A percentile compares a stretch with the other conserved stretches of the same genome.
Evolutionary conservation across 495 filamentous ascomycete genomes (phyloP).

Genomic region (Aspergillus conjunctus): DNA sequence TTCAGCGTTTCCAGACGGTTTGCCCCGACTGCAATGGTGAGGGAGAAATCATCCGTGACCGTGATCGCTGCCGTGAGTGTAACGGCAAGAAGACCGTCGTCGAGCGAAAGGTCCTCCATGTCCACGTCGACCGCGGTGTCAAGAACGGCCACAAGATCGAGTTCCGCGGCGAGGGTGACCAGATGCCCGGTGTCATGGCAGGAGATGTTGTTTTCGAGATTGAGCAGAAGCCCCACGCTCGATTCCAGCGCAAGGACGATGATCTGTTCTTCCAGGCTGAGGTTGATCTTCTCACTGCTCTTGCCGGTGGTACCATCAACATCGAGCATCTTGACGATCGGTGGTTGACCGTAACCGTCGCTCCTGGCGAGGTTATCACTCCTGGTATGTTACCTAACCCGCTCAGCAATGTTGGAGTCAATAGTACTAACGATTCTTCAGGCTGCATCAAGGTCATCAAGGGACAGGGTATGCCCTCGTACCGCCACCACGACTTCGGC

Average conservation of each 20-base stretch:
- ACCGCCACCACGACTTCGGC: constrained; percentile 91
- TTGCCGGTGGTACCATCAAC: constrained; percentile 84
- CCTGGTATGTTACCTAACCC: constrained; percentile 67
- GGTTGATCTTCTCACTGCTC: constrained; percentile 92
- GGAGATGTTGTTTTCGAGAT: constrained; percentile 98
- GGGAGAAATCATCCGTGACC: constrained; percentile 92
- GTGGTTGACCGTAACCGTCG: constrained; percentile 89
- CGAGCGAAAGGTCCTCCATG: constrained; percentile 96
- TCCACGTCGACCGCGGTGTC: constrained; percentile 95
- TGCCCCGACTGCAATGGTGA: constrained; percentile 98
- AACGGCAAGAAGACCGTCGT: constrained; percentile 95
- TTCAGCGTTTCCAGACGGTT: constrained; percentile 98
- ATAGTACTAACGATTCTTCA: constrained; percentile 39
- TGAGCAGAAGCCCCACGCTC: constrained; percentile 92
- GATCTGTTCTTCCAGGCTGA: constrained; percentile 95
- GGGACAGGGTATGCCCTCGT: constrained; percentile 97
- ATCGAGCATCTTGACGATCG: constrained; percentile 97
- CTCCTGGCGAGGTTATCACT: constrained; percentile 89
- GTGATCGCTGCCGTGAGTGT: constrained; percentile 94
- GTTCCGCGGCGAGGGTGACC: constrained; percentile 95
- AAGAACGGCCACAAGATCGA: constrained; percentile 92
- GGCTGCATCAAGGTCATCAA: constrained; percentile 91
- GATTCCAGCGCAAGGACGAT: constrained; percentile 95
- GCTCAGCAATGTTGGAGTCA: not conserved
- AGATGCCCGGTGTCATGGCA: constrained; percentile 86